Evolutionary conservation across 106 monocot species (phyloP), one percentile per base, ranked within the genome.

Genomic region (Hemerocallis citrina): DNA sequence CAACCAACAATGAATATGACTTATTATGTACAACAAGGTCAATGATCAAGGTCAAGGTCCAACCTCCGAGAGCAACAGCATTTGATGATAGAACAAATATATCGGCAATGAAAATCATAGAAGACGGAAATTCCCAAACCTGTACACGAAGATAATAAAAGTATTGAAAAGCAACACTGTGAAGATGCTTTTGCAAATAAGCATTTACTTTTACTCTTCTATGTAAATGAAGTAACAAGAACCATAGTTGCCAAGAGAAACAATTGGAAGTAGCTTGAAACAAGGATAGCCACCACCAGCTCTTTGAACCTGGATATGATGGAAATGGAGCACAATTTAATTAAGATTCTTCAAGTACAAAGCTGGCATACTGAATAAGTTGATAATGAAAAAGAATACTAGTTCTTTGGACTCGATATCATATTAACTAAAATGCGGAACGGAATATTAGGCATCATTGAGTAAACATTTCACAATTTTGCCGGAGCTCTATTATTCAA

Each of bases 231-330:
- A n/a, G n/a, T n/a, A 41, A 57, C 6, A 29, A 20, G 19, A 79
- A 95, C 94, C 86, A 89, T 83, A 82, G 78, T 81, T 57, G 80
- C 73, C 51, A 89, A 16, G 23, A 84, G 74, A 69, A 74, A 95
- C 47, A 95, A 55, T 64, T 86, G 89, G 68, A 89, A 79, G 73
- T 89, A 95, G 81, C 94, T 95, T 63, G 94, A 89, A 63, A 89
- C 65, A 68, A 89, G 40, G 59, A 84, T 66, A 4, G 77, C 85
- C 32, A 74, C 57, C 17, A 95, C 55, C 40, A 86, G 44, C 21
- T 71, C 64, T 72, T 57, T 78, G 40, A 41, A 74, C 58, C 93
- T 94, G 32, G 3, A 31, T 31, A 10, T 32, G 32, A 54, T 54
- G n/a, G 46, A 19, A 46, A 2, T 1, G 4, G n/a, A 1, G 15